Percentiles rank a stretch among this genome's conserved stretches.
Conservation (phyloP, 768 basidiomycete genomes). For the Hypholoma fasciculare region DNA sequence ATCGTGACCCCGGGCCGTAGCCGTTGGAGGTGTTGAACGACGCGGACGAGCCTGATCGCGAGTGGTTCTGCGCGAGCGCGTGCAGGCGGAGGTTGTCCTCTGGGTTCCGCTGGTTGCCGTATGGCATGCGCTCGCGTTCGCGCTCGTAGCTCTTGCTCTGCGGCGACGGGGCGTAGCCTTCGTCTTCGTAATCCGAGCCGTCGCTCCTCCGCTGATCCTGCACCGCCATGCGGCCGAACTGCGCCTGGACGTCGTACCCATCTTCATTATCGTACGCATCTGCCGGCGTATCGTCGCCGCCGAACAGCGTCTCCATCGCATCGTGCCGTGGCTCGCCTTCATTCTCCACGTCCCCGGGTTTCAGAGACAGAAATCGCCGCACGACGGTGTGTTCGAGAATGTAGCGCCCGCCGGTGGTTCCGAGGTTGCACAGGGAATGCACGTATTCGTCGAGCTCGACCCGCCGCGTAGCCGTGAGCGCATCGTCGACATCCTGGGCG, state of each 20-base stretch:
- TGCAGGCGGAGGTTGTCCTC: slow-evolving; percentile 42
- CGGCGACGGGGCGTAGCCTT: slow-evolving; percentile 47
- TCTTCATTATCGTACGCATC: slow-evolving; percentile 30
- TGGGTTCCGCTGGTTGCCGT: slow-evolving; percentile 34
- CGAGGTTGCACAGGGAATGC: slow-evolving; percentile 73
- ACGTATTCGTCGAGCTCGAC: slow-evolving; percentile 90
- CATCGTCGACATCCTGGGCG: slow-evolving; percentile 77
- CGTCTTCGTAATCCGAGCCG: slow-evolving; percentile 68
- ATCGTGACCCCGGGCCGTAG: slow-evolving; percentile 42
- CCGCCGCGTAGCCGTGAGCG: slow-evolving; percentile 76
- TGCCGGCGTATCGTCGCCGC: slow-evolving; percentile 31
- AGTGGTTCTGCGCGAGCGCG: slow-evolving; percentile 47
- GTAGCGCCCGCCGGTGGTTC: slow-evolving; percentile 65
- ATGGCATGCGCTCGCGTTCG: slow-evolving; percentile 38
- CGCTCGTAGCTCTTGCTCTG: slow-evolving; percentile 36
- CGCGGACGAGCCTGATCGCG: slow-evolving; percentile 49
- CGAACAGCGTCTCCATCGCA: slow-evolving; percentile 58
- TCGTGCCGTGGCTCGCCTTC: slow-evolving; percentile 58
- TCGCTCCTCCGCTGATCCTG: slow-evolving; percentile 52
- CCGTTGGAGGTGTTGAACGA: slow-evolving; percentile 38
- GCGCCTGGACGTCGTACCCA: slow-evolving; percentile 44
- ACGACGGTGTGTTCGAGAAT: slow-evolving; percentile 81
- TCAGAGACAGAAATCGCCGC: slow-evolving; percentile 79
- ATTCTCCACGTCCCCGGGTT: slow-evolving; percentile 83
- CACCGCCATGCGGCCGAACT: slow-evolving; percentile 51